A percentile compares a stretch with the other conserved stretches of the same genome.
Conservation (phyloP, 345 rosid species). For the Eucalyptus pauciflora region DNA sequence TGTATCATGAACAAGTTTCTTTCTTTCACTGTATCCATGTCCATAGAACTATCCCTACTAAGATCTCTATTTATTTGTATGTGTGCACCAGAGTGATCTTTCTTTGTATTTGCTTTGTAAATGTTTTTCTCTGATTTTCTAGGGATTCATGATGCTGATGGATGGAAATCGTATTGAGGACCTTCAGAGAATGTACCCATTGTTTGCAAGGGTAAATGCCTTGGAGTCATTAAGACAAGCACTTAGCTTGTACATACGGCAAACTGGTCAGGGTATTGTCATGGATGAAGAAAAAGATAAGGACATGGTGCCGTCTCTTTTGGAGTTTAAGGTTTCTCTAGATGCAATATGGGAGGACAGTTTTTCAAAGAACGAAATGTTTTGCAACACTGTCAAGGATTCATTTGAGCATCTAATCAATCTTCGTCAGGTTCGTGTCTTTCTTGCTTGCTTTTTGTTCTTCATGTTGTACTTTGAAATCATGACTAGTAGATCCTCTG, state of each 20-base stretch:
- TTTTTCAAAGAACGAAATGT: slow-evolving; percentile 80
- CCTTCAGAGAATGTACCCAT: slow-evolving; percentile 69
- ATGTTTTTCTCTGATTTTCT: not conserved
- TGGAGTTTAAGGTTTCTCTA: slow-evolving; percentile 90
- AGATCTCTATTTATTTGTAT: not conserved
- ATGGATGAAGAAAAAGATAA: slow-evolving; percentile 99
- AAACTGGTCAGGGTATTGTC: slow-evolving; percentile 71
- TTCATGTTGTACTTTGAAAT: not conserved
- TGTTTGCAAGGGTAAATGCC: slow-evolving; percentile 74
- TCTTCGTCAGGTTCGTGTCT: slow-evolving; percentile 75
- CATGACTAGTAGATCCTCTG: not conserved
- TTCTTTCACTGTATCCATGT: not conserved
- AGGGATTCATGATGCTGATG: slow-evolving; percentile 90
- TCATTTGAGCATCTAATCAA: slow-evolving; percentile 92
- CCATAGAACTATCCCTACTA: not conserved
- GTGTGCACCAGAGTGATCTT: not conserved
- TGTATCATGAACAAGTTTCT: not conserved
- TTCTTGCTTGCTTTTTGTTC: not conserved
- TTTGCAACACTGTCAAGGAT: slow-evolving; percentile 85
- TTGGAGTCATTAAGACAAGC: slow-evolving; percentile 85
- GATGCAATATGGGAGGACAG: slow-evolving; percentile 92
- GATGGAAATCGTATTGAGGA: slow-evolving; percentile 91
- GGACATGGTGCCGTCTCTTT: slow-evolving; percentile 79
- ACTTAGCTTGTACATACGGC: slow-evolving; percentile 66
- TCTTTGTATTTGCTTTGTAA: not conserved